These are phyloP conservation scores for Penicillium sp. DNA, from an alignment of 2,329 filamentous ascomycete species.

Conservation along the genomic window DNA sequence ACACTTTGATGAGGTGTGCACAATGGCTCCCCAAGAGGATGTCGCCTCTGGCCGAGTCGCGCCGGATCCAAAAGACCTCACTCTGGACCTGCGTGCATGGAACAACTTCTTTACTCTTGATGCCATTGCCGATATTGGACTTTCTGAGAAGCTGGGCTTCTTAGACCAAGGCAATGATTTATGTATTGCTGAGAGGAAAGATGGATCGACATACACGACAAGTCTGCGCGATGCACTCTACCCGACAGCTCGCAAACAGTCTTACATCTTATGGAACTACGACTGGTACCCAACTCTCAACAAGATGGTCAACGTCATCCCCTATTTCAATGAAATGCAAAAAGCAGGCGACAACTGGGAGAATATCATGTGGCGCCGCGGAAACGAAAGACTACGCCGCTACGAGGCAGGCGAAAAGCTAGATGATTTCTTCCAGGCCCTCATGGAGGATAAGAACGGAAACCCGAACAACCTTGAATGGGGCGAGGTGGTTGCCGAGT, in stretches of 20 bases:
- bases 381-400: constrained; percentile 33
- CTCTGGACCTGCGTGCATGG: constrained; percentile 53
- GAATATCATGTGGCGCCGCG: constrained; percentile 47
- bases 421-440: constrained; percentile 58
- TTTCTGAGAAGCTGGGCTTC: constrained; percentile 53
- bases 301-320: constrained; percentile 50
- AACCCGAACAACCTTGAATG: constrained; percentile 51
- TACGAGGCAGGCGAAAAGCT: constrained; percentile 54
- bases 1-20: constrained; percentile 46
- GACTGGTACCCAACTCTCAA: constrained; percentile 52
- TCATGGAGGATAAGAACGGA: constrained; percentile 55
- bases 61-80: constrained; percentile 27
- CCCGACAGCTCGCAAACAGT: constrained; percentile 52
- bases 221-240: constrained; percentile 55
- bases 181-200: constrained; percentile 43
- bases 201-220: constrained; percentile 49
- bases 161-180: constrained; percentile 52
- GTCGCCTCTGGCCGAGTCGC: constrained; percentile 30
- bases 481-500: constrained; percentile 60
- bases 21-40: constrained; percentile 28
- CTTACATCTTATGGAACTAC: constrained; percentile 52
- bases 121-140: constrained; percentile 58
- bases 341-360: constrained; percentile 47
- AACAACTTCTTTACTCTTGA: constrained; percentile 59
- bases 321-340: constrained; percentile 41